Percentiles rank a stretch among this genome's conserved stretches.
Evolutionary conservation across 2,329 filamentous ascomycete genomes (phyloP).

Genomic region (Didymella segeticola): DNA sequence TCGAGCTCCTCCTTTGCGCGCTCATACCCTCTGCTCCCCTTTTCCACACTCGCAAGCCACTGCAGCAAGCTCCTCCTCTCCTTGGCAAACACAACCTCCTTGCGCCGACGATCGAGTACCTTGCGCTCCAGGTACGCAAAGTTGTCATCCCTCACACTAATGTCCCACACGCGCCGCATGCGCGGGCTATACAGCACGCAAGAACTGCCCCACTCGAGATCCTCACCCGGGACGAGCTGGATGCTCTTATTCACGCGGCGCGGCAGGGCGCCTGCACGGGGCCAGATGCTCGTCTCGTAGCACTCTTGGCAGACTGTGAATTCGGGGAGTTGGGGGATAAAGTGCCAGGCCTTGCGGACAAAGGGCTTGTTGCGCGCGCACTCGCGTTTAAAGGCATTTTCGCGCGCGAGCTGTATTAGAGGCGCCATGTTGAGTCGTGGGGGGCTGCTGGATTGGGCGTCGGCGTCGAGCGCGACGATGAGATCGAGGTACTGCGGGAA

Average conservation of each 20-base stretch:
- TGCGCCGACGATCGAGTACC: slow-evolving; percentile 59
- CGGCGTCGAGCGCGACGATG: slow-evolving; percentile 61
- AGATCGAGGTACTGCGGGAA: slow-evolving; percentile 65
- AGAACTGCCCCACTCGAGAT: slow-evolving; percentile 50
- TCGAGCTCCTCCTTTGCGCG: slow-evolving; percentile 34
- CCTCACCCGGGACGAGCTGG: slow-evolving; percentile 61
- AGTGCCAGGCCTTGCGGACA: slow-evolving; percentile 74
- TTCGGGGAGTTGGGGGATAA: slow-evolving; percentile 75
- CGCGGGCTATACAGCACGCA: slow-evolving; percentile 83
- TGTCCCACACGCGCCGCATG: slow-evolving; percentile 77
- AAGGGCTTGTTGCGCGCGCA: slow-evolving; percentile 71
- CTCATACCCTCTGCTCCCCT: slow-evolving; percentile 33
- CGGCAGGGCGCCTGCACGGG: slow-evolving; percentile 54
- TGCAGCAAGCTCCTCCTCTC: slow-evolving; percentile 44
- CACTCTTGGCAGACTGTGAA: slow-evolving; percentile 89
- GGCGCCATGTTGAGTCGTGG: slow-evolving; percentile 62
- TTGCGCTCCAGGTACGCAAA: slow-evolving; percentile 67
- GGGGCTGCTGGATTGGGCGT: slow-evolving; percentile 43
- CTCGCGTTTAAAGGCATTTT: slow-evolving; percentile 54
- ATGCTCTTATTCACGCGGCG: slow-evolving; percentile 59
- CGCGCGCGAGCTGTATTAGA: slow-evolving; percentile 67
- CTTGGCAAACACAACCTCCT: slow-evolving; percentile 53
- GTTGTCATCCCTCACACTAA: slow-evolving; percentile 72
- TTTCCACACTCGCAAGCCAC: slow-evolving; percentile 33
- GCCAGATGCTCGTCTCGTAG: slow-evolving; percentile 79